Evolutionary conservation across 306 rosid genomes (phyloP).

Genomic region (Gastrolobium bilobum): DNA sequence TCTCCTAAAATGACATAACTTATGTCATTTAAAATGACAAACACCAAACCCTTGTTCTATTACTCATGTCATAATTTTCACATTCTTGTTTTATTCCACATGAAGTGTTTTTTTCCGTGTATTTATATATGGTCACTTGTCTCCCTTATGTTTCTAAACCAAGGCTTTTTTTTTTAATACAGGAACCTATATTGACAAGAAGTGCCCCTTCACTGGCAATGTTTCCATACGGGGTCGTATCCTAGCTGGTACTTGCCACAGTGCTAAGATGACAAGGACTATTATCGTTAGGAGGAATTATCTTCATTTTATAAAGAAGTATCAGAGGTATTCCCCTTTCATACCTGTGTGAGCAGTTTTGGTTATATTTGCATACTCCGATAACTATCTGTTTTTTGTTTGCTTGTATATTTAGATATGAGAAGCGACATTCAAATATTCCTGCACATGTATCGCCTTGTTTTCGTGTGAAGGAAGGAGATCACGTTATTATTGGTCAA

Average conservation of each 20-base stretch:
- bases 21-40: too few relatives aligned
- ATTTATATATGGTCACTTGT: not conserved
- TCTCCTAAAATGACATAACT: too few relatives aligned
- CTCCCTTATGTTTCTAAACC: not conserved
- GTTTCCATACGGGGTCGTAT: conserved; percentile 81
- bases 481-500: conserved; percentile 70
- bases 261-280: conserved; percentile 77
- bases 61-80: not conserved
- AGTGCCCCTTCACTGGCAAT: conserved; percentile 77
- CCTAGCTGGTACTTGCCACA: conserved; percentile 77
- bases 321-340: conserved; percentile 57
- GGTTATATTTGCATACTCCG: not conserved
- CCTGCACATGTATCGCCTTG: conserved; percentile 72
- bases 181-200: conserved; percentile 82
- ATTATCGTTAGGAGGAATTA: conserved; percentile 73
- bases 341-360: not conserved
- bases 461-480: conserved; percentile 80
- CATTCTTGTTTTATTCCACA: not conserved
- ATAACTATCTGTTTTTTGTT: not conserved
- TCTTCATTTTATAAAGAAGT: conserved; percentile 71
- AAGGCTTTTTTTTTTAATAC: not conserved
- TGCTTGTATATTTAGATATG: conserved; percentile 55
- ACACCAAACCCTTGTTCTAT: too few relatives aligned
- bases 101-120: not conserved
- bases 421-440: conserved; percentile 76